Conservation (phyloP, 2,329 filamentous ascomycete species). For the Neopestalotiopsis sp. region DNA sequence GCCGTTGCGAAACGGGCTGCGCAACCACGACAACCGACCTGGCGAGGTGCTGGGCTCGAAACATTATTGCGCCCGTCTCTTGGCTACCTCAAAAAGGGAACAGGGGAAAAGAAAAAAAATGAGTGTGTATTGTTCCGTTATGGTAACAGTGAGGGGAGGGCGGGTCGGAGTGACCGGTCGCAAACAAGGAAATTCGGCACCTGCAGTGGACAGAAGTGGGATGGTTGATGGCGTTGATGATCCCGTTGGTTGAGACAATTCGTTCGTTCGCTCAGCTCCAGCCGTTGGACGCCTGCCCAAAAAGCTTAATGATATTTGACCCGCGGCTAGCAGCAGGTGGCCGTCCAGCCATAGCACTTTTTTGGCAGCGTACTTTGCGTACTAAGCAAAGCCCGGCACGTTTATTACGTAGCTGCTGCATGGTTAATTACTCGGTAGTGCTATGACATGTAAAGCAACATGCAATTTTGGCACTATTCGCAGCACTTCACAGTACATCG, state of each 20-base stretch:
- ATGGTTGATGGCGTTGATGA: neutral
- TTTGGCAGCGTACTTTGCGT: too few relatives aligned
- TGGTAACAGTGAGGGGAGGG: neutral
- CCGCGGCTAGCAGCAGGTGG: slow-evolving; percentile 6
- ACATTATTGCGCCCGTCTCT: slow-evolving; percentile 9
- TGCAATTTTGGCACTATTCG: too few relatives aligned
- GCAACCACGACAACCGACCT: slow-evolving; percentile 4
- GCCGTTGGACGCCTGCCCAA: slow-evolving; percentile 6
- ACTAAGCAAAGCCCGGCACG: too few relatives aligned
- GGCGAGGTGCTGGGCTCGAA: slow-evolving; percentile 3
- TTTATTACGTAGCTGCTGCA: too few relatives aligned
- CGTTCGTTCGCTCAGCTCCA: neutral
- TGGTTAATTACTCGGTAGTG: too few relatives aligned
- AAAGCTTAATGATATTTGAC: slow-evolving; percentile 6
- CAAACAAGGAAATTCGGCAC: neutral
- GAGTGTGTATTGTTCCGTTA: neutral
- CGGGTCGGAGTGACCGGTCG: slow-evolving; percentile 4
- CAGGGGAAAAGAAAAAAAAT: neutral
- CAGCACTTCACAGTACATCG: too few relatives aligned
- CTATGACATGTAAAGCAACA: too few relatives aligned
- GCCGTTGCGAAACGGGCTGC: neutral
- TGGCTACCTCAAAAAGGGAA: neutral
- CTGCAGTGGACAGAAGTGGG: neutral
- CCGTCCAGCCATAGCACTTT: too few relatives aligned
- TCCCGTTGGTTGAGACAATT: slow-evolving; percentile 3